Base-by-base conservation (phyloP, 225 moss, liverwort and hornwort genomes). In the Bryoerythrophyllum caledonicum region DNA sequence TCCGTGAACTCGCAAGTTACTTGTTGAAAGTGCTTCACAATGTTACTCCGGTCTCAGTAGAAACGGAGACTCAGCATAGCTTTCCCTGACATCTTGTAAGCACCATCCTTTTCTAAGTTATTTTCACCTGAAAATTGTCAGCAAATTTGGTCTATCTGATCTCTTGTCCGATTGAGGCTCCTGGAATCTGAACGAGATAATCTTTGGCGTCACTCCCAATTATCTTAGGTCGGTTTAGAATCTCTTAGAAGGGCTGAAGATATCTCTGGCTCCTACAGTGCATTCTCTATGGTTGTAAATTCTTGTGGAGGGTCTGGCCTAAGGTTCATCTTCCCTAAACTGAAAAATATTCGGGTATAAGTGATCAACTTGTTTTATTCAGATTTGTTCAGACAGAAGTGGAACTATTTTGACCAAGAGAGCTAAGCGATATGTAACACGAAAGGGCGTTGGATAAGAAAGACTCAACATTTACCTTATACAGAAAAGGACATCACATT, bases 41-140 rank as follows among this genome's bases (percentile, higher is more conserved):
- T 75, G 48, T 56, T 55, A 10, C 20, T 55, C 28, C 25, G 41
- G 65, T 55, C 20, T 38, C 14, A n/a, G 15, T 41, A 12, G 30
- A 27, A 21, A 66, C 57, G 43, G 28, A 66, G 56, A 75, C 27
- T 65, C 56, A 21, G 27, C 20, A 43, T 43, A 21, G 16, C 37
- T 73, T 35, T 63, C 10, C 56, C 28, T 74, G 28, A 43, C 28
- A 28, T 8, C 55, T 74, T 64, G 63, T 52, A 64, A 74, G 53
- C 52, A 37, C 17, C 19, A 65, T 55, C 41, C 62, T 49, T 19
- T 38, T 25, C 20, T 37, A 35, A 51, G 49, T 51, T 35, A 34
- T 74, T 74, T 63, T 16, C 5, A 10, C 34, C 8, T 17, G 35
- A 63, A 20, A 28, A 46, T 14, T 1, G 27, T 72, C 10, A 41